phyloP scores from a whole-genome alignment of 2,329 filamentous ascomycete species.

The Dothideomycetes sp. region DNA sequence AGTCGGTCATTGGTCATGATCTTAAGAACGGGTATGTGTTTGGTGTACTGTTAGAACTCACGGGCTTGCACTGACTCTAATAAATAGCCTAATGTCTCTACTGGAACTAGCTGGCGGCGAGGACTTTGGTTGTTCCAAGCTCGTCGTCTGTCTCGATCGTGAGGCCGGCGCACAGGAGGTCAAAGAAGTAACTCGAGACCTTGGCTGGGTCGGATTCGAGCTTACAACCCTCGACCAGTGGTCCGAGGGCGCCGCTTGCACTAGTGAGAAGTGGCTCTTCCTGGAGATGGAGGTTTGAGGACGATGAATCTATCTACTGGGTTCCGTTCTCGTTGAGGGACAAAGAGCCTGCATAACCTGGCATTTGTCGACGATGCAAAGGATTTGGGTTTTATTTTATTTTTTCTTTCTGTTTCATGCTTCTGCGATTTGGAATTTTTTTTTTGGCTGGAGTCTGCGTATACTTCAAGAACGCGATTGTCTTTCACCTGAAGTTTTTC shows the following conservation, averaged over 20 bases:
- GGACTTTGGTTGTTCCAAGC: constrained; percentile 60
- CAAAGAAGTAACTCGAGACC: constrained; percentile 64
- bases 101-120: constrained; percentile 77
- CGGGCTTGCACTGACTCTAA: constrained; percentile 21
- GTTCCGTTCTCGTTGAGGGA: too few relatives aligned
- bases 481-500: too few relatives aligned
- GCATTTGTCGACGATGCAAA: too few relatives aligned
- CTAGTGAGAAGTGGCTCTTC: constrained; percentile 74
- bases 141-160: constrained; percentile 76
- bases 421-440: too few relatives aligned
- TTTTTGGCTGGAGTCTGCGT: too few relatives aligned
- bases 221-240: constrained; percentile 72
- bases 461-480: too few relatives aligned
- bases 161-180: constrained; percentile 50
- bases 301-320: neutral
- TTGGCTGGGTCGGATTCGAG: constrained; percentile 90
- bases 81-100: constrained; percentile 66
- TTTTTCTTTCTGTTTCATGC: too few relatives aligned
- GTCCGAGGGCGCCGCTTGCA: constrained; percentile 49
- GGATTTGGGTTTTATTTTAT: too few relatives aligned
- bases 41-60: constrained; percentile 4
- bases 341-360: too few relatives aligned
- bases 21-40: constrained; percentile 73
- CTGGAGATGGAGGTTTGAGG: constrained; percentile 80
- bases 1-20: constrained; percentile 61